Evolutionary conservation across 1,139 yeast genomes (phyloP).

Genomic region (Zygoascus meyerae): DNA sequence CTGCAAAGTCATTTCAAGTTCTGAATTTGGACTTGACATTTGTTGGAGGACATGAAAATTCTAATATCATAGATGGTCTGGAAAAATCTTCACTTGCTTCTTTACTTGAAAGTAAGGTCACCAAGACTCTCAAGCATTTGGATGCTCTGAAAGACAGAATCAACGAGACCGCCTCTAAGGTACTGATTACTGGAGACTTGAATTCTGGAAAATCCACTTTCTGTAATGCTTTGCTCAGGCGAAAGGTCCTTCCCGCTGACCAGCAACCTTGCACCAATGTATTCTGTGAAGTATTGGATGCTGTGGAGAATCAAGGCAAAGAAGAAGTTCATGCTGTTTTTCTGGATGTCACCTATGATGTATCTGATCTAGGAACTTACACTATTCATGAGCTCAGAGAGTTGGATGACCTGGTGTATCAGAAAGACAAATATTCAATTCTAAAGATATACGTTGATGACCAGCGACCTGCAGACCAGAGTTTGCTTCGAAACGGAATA

Average conservation of each 20-base stretch:
- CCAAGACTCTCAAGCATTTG: conserved; percentile 59
- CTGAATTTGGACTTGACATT: conserved; percentile 59
- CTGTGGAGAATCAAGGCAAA: conserved; percentile 61
- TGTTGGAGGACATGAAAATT: conserved; percentile 43
- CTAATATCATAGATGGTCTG: conserved; percentile 45
- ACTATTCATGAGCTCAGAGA: conserved; percentile 48
- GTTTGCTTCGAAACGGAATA: conserved; percentile 80
- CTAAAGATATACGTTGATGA: conserved; percentile 81
- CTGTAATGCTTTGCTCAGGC: conserved; percentile 81
- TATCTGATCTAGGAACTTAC: conserved; percentile 61
- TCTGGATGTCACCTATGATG: conserved; percentile 52
- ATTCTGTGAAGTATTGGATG: conserved; percentile 90
- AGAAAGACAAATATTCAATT: conserved; percentile 64
- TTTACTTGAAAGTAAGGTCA: conserved; percentile 57
- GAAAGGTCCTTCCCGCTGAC: conserved; percentile 83
- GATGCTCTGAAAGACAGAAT: conserved; percentile 73
- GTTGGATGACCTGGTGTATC: conserved; percentile 65
- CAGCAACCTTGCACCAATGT: conserved; percentile 98
- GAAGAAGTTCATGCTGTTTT: conserved; percentile 96
- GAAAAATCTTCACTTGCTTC: conserved; percentile 63
- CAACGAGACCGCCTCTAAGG: conserved; percentile 89
- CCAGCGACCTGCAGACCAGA: conserved; percentile 57
- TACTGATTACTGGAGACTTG: conserved; percentile 92
- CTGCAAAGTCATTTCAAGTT: conserved; percentile 45
- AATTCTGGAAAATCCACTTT: conserved; percentile 96